Percentiles rank a stretch among this genome's conserved stretches.
Conservation (phyloP, 1,284 basidiomycete species). For the Naganishia liquefaciens region DNA sequence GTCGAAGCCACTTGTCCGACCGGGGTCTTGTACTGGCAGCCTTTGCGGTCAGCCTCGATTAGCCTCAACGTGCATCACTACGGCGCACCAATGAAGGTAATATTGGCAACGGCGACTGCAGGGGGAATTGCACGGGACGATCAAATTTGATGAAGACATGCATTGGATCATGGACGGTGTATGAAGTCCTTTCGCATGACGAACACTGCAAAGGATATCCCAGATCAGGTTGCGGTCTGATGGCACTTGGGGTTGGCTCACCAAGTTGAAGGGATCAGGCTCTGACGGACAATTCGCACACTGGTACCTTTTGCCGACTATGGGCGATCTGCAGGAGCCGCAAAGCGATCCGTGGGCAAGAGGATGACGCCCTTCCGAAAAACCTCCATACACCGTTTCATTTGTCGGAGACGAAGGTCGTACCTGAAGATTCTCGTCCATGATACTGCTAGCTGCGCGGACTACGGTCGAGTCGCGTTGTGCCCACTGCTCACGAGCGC, state of each 20-base stretch:
- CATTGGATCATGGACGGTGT: constrained; percentile 72
- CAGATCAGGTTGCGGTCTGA: neutral
- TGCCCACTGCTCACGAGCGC: constrained; percentile 73
- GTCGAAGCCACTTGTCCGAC: constrained; percentile 61
- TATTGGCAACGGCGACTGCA: constrained; percentile 65
- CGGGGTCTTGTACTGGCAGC: constrained; percentile 59
- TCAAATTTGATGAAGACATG: constrained; percentile 85
- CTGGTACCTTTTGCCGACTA: constrained; percentile 52
- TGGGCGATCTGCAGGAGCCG: constrained; percentile 49
- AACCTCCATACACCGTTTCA: constrained; percentile 49
- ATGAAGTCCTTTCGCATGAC: constrained; percentile 73
- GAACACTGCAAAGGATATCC: constrained; percentile 61
- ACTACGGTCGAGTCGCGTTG: constrained; percentile 66
- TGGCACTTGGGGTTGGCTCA: constrained; percentile 21
- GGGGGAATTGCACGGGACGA: constrained; percentile 67
- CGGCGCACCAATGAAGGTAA: constrained; percentile 63
- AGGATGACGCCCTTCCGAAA: constrained; percentile 36
- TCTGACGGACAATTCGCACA: constrained; percentile 54
- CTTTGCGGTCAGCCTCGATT: constrained; percentile 53
- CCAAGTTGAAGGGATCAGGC: constrained; percentile 50
- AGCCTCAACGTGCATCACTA: neutral
- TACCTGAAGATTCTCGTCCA: constrained; percentile 25
- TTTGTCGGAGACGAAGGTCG: constrained; percentile 48
- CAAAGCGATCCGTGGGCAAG: constrained; percentile 49
- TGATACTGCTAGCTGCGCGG: constrained; percentile 9